Conservation (phyloP, 225 moss, liverwort and hornwort species). For the Straminergon stramineum region DNA sequence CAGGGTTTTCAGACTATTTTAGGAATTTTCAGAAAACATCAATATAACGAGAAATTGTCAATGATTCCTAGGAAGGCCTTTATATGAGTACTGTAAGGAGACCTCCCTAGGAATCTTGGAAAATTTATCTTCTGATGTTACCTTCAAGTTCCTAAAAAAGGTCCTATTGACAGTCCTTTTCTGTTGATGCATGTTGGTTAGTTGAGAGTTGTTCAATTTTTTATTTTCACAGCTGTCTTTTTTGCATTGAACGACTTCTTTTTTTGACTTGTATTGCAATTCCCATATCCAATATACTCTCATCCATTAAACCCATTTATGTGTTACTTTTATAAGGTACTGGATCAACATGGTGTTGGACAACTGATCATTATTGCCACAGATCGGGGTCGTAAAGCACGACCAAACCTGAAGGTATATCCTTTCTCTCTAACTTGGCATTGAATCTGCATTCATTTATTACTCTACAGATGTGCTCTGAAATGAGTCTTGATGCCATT, state of each 20-base stretch:
- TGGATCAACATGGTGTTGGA: slow-evolving; percentile 89
- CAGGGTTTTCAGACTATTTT: neutral
- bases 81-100: neutral
- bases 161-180: neutral
- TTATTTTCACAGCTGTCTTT: neutral
- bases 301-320: neutral
- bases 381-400: slow-evolving; percentile 63
- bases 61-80: neutral
- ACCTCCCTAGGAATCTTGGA: neutral
- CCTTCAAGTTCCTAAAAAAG: neutral
- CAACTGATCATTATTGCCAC: slow-evolving; percentile 71
- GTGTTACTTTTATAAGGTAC: slow-evolving; percentile 30
- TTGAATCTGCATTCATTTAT: neutral
- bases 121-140: neutral
- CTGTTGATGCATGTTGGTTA: neutral
- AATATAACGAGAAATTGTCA: neutral
- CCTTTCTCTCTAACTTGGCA: neutral
- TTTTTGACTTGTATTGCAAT: neutral
- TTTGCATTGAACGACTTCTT: neutral
- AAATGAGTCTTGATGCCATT: neutral
- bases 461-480: neutral
- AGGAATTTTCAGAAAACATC: neutral
- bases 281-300: neutral
- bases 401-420: slow-evolving; percentile 62
- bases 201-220: neutral